These are phyloP conservation scores for Cytospora paraplurivora DNA, from an alignment of 2,329 filamentous ascomycete genomes.

Conservation along the genomic window DNA sequence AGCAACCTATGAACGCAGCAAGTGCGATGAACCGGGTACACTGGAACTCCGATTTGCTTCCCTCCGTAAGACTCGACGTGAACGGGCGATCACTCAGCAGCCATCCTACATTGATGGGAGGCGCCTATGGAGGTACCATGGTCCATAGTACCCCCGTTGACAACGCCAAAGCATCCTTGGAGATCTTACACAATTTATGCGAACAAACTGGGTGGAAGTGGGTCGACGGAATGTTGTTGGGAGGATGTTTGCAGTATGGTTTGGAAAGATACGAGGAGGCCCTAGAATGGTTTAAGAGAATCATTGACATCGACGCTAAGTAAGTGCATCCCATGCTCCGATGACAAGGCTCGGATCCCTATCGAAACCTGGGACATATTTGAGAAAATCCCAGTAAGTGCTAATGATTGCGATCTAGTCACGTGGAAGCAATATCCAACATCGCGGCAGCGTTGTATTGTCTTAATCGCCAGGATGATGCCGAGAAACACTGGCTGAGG, in stretches of 20 bases:
- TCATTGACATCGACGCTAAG: slow-evolving; percentile 58
- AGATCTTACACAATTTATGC: slow-evolving; percentile 73
- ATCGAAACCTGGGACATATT: not conserved
- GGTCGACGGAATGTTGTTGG: slow-evolving; percentile 90
- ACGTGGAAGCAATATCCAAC: slow-evolving; percentile 93
- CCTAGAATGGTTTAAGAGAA: slow-evolving; percentile 71
- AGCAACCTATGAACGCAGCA: slow-evolving; percentile 14
- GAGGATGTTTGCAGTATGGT: slow-evolving; percentile 89
- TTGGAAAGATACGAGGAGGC: slow-evolving; percentile 81
- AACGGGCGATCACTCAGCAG: slow-evolving; percentile 20
- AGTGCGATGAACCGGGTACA: slow-evolving; percentile 22
- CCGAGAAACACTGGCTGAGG: slow-evolving; percentile 80
- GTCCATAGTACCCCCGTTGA: slow-evolving; percentile 45
- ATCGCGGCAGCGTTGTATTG: slow-evolving; percentile 87
- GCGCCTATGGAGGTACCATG: slow-evolving; percentile 31
- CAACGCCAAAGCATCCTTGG: slow-evolving; percentile 67
- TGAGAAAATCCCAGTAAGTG: not conserved
- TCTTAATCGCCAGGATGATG: slow-evolving; percentile 78
- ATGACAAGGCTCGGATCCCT: not conserved
- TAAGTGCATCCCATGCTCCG: slow-evolving; percentile 40
- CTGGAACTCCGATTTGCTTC: slow-evolving; percentile 24
- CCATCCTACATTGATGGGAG: slow-evolving; percentile 30
- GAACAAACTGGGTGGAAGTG: slow-evolving; percentile 82
- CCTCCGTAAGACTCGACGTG: slow-evolving; percentile 19
- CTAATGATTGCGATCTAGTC: slow-evolving; percentile 50